Percentiles rank a stretch among this genome's conserved stretches.
These are phyloP conservation scores for Neonectria magnoliae DNA, from an alignment of 2,329 filamentous ascomycete genomes.

Conservation along the genomic window DNA sequence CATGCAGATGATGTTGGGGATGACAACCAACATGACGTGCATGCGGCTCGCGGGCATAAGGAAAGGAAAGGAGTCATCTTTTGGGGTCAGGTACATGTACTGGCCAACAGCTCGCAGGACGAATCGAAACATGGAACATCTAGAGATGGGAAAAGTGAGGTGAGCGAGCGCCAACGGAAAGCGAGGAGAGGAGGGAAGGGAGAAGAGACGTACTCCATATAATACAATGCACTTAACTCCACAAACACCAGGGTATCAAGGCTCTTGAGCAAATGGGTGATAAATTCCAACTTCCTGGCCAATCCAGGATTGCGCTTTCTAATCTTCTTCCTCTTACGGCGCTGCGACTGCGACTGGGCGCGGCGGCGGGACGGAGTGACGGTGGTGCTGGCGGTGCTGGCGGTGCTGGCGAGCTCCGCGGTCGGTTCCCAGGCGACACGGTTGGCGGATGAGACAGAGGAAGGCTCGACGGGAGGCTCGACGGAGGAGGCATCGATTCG, in stretches of 20 bases:
- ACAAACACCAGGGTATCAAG: slow-evolving; percentile 72
- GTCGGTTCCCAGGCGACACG: slow-evolving; percentile 33
- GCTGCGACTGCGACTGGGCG: slow-evolving; percentile 41
- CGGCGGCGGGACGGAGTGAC: slow-evolving; percentile 20
- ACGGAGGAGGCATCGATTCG: slow-evolving; percentile 39
- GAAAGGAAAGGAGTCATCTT: slow-evolving; percentile 65
- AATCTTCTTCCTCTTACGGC: slow-evolving; percentile 49
- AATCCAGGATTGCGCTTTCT: slow-evolving; percentile 54
- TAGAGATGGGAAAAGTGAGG: slow-evolving; percentile 43
- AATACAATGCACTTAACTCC: slow-evolving; percentile 73
- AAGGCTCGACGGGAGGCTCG: slow-evolving; percentile 48
- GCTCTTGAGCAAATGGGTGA: slow-evolving; percentile 68
- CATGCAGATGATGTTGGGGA: slow-evolving; percentile 69
- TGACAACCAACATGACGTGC: slow-evolving; percentile 67
- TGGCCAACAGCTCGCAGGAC: slow-evolving; percentile 68
- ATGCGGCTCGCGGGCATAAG: slow-evolving; percentile 65
- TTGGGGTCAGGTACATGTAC: slow-evolving; percentile 72
- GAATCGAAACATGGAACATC: slow-evolving; percentile 73
- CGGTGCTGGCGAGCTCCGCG: slow-evolving; percentile 23
- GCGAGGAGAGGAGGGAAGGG: neutral
- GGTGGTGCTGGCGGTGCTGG: neutral
- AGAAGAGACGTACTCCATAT: slow-evolving; percentile 69
- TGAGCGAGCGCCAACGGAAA: slow-evolving; percentile 8
- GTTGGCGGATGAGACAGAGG: slow-evolving; percentile 30
- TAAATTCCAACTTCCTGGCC: slow-evolving; percentile 68